A percentile compares a stretch with the other conserved stretches of the same genome.
Conservation (phyloP, 2,329 filamentous ascomycete species). For the Plenodomus tracheiphilus region DNA sequence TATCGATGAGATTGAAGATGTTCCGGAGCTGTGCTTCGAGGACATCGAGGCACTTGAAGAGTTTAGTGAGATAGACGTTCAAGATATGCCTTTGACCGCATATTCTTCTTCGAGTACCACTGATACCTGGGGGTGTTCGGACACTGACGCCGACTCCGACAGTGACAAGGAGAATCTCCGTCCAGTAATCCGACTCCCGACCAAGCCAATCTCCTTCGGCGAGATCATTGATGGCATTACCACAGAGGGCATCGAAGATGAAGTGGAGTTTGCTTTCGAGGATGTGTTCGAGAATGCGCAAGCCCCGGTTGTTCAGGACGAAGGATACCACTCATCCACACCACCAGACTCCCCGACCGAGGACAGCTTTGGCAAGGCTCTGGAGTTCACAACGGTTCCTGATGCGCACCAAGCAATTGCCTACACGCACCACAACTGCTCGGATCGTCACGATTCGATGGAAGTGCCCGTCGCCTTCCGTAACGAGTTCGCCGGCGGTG, state of each 20-base stretch:
- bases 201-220: too few relatives aligned
- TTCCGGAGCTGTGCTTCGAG: not conserved
- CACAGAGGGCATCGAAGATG: not conserved
- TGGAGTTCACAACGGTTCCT: too few relatives aligned
- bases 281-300: not conserved
- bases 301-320: slow-evolving; percentile 2
- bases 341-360: slow-evolving; percentile 1
- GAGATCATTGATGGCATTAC: too few relatives aligned
- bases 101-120: not conserved
- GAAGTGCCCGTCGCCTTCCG: not conserved
- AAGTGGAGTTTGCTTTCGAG: slow-evolving; percentile 3
- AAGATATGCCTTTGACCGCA: not conserved
- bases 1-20: too few relatives aligned
- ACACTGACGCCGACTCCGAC: not conserved
- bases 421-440: too few relatives aligned
- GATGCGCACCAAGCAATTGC: too few relatives aligned
- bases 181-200: not conserved
- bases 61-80: not conserved
- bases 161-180: not conserved
- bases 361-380: not conserved
- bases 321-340: slow-evolving; percentile 12
- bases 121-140: not conserved
- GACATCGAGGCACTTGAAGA: not conserved
- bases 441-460: too few relatives aligned
- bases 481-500: not conserved